Base-by-base conservation (phyloP, 352 stramenopile genomes). In the Phytophthora sp. region DNA sequence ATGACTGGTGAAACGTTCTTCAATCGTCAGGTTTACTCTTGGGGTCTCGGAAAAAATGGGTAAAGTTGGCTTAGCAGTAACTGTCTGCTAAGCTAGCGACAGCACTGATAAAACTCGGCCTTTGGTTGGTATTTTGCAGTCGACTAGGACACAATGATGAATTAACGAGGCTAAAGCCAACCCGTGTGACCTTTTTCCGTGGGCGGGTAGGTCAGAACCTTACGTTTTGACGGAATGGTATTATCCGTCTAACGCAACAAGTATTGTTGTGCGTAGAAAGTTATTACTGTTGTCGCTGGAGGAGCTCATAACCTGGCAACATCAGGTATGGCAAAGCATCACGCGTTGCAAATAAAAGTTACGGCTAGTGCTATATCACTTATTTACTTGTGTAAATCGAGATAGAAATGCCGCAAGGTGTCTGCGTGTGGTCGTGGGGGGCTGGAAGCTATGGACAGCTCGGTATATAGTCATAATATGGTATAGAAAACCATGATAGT, bases 21-120 rank as follows among this genome's bases (percentile, higher is more conserved):
- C 28, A 89, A 87, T 68, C 76, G 80, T 1, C 86, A 94, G 64
- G 81, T 94, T n/a, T 90, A 89, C 57, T 88, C 85, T 3, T 94
- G 86, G 86, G 86, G 86, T 3, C 65, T 74, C 15, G 86, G 84
- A 11, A 49, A 53, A 11, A 87, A 89, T 20, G 86, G 86, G 86
- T 94, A 72, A n/a, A n/a, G n/a, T n/a, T n/a, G n/a, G n/a, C n/a
- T n/a, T n/a, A n/a, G n/a, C n/a, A n/a, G n/a, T n/a, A n/a, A n/a
- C n/a, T n/a, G n/a, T n/a, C 21, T 4, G 28, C 10, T 43, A 9
- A 43, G 12, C 38, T 28, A 30, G 2, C 34, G 21, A n/a, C 9
- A 12, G 17, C 20, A 45, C 28, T 30, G 37, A 43, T 18, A 26
- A n/a, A 15, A 17, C 23, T 21, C 37, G n/a, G n/a, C n/a, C n/a